These are phyloP conservation scores for Pythium scleroteichum DNA, from an alignment of 352 stramenopile species.

Conservation along the genomic window DNA sequence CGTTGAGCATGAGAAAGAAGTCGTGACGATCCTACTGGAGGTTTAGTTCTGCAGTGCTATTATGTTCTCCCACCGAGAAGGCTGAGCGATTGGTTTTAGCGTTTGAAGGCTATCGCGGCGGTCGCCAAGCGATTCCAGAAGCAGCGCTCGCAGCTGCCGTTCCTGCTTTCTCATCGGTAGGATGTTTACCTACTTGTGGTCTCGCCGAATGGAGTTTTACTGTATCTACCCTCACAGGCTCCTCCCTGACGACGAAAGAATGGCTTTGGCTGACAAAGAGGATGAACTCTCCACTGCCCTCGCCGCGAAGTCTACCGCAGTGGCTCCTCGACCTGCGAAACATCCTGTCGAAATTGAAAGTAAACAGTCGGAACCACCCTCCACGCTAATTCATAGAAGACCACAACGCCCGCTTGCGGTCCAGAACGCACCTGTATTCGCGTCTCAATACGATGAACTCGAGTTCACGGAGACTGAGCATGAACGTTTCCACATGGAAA, in stretches of 20 bases:
- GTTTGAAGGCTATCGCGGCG: slow-evolving; percentile 63
- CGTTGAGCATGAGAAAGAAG: slow-evolving; percentile 63
- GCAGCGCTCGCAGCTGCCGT: slow-evolving; percentile 59
- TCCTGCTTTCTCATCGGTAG: slow-evolving; percentile 63
- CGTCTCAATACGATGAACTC: slow-evolving; percentile 49
- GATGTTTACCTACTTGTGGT: not conserved
- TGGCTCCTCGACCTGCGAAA: slow-evolving; percentile 3
- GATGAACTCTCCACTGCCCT: slow-evolving; percentile 38
- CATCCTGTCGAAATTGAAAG: not conserved
- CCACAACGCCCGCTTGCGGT: slow-evolving; percentile 2
- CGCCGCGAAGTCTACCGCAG: slow-evolving; percentile 26
- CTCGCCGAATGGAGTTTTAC: no score
- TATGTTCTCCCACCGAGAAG: not conserved
- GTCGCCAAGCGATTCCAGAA: slow-evolving; percentile 77
- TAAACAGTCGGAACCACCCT: not conserved
- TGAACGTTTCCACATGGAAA: slow-evolving; percentile 64
- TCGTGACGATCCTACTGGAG: slow-evolving; percentile 74
- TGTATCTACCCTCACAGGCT: slow-evolving; percentile 37
- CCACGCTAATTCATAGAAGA: slow-evolving; percentile 2
- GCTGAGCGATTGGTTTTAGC: slow-evolving; percentile 26
- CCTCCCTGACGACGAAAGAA: slow-evolving; percentile 59
- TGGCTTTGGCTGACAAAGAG: slow-evolving; percentile 52
- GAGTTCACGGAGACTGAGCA: slow-evolving; percentile 70
- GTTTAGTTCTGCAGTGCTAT: slow-evolving; percentile 20
- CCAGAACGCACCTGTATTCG: slow-evolving; percentile 29